Evolutionary conservation across 2,329 filamentous ascomycete species (phyloP), one percentile per base, ranked within the genome.

Genomic region (Trichoderma citrinoviride): DNA sequence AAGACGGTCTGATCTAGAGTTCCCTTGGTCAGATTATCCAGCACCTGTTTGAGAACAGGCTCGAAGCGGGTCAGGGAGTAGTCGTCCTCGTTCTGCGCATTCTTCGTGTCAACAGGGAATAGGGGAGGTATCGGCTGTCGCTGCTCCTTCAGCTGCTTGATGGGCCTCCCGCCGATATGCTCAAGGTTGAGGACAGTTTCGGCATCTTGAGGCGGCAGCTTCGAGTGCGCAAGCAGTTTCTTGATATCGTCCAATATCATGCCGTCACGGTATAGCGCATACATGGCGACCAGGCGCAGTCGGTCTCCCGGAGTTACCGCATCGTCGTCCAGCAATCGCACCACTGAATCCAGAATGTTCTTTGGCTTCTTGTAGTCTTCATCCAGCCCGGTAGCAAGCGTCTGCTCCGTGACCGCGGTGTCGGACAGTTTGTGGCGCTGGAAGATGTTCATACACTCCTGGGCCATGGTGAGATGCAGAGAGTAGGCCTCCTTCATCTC

Each of bases 401-500:
- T 92, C 82, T 98, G 95, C 77, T 99, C 95, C 6, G 93, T 85
- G 0, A 90, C 90, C 14, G 93, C 93, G 65, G 98, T 83, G 73
- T 99, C 95, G 7, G 90, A 85, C 7, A 99, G 82, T 73, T 96
- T 97, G 74, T 89, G 86, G 60, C 87, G 81, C 74, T 96, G 89
- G 72, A 99, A 99, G 43, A 91, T 86, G 71, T 92, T 92, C 93
- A 98, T 98, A 75, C 93, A 96, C 75, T 97, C 93, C 75, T 97
- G 91, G 1, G 95, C 95, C 94, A 99, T 98, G 70, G 89, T 94
- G 47, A 99, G 82, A 77, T 99, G 95, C 61, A 99, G 81, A 0
- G 93, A 95, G 76, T 98, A 99, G 1, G 92, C 89, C 74, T 96
- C 92, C 76, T 98, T 97, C 83, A 95, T 92, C 77, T 96, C 90